These are phyloP conservation scores for Cornus controversa DNA, from an alignment of 148 eudicot genomes.

Conservation along the genomic window DNA sequence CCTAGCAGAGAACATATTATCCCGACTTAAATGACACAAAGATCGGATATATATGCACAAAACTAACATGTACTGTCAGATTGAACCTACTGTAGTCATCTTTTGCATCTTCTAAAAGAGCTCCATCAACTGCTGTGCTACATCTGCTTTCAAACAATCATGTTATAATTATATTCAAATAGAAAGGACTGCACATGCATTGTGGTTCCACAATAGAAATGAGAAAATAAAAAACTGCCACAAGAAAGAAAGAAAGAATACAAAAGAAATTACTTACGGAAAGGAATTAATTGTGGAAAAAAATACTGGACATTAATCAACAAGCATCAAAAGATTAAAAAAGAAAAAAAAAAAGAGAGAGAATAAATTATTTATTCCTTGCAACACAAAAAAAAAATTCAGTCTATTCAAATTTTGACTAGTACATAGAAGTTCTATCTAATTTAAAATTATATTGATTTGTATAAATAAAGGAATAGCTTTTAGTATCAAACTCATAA, in stretches of 20 bases:
- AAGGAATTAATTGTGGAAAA: too few relatives aligned
- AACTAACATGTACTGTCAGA: neutral
- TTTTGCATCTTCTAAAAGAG: constrained; percentile 36
- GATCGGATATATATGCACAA: constrained; percentile 2
- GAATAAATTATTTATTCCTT: too few relatives aligned
- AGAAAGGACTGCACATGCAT: neutral
- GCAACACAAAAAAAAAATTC: too few relatives aligned
- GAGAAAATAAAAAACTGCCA: too few relatives aligned
- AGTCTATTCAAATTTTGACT: too few relatives aligned
- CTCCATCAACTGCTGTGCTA: constrained; percentile 72
- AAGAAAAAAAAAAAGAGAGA: neutral
- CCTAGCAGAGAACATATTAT: neutral
- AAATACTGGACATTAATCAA: too few relatives aligned
- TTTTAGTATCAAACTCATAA: too few relatives aligned
- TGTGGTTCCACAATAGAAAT: too few relatives aligned
- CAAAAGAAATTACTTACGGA: neutral
- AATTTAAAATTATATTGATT: too few relatives aligned
- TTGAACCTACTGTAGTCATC: neutral
- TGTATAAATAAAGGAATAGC: too few relatives aligned
- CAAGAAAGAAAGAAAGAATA: too few relatives aligned
- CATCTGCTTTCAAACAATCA: constrained; percentile 51
- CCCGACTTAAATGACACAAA: neutral
- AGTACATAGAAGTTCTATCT: too few relatives aligned
- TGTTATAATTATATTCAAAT: neutral
- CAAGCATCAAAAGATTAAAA: neutral